Conservation (phyloP, 495 filamentous ascomycete genomes). For the Penicillium steckii region DNA sequence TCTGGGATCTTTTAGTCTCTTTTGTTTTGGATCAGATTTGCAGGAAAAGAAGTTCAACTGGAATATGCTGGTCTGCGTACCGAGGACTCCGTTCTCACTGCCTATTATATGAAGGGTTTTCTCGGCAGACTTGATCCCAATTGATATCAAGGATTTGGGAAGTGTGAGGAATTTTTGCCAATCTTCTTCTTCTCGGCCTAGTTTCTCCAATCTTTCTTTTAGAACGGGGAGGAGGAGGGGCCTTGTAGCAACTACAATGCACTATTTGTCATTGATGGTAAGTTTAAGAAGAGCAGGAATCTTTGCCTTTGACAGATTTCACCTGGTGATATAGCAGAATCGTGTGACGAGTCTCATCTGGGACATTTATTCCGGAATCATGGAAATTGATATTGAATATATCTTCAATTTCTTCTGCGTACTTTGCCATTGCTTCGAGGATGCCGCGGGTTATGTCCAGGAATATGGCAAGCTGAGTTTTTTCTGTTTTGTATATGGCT, state of each 20-base stretch:
- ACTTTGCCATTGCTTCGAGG: conserved; percentile 30
- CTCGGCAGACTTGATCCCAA: conserved; percentile 35
- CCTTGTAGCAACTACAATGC: conserved; percentile 36
- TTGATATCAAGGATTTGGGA: conserved; percentile 29
- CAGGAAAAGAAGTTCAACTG: neutral
- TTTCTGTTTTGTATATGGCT: conserved; percentile 36
- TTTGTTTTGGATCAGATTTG: too few relatives aligned
- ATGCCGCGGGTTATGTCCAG: conserved; percentile 33
- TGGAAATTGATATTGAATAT: conserved; percentile 27
- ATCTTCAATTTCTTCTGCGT: conserved; percentile 32
- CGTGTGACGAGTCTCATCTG: conserved; percentile 31
- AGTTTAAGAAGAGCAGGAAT: too few relatives aligned
- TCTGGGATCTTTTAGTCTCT: too few relatives aligned
- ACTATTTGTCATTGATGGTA: conserved; percentile 14
- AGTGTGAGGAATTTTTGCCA: conserved; percentile 26
- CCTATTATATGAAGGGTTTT: conserved; percentile 34
- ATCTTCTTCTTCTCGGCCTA: conserved; percentile 24
- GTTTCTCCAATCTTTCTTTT: conserved; percentile 30
- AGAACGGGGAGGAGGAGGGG: conserved; percentile 37
- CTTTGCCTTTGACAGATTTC: neutral
- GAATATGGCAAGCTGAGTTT: conserved; percentile 31
- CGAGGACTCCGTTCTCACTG: conserved; percentile 32
- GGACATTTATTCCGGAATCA: conserved; percentile 28
- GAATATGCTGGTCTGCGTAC: conserved; percentile 13
- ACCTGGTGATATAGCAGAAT: conserved; percentile 40